A percentile compares a stretch with the other conserved stretches of the same genome.
phyloP scores from a whole-genome alignment of 108 stramenopile species.

The Fragilaria crotonensis region DNA sequence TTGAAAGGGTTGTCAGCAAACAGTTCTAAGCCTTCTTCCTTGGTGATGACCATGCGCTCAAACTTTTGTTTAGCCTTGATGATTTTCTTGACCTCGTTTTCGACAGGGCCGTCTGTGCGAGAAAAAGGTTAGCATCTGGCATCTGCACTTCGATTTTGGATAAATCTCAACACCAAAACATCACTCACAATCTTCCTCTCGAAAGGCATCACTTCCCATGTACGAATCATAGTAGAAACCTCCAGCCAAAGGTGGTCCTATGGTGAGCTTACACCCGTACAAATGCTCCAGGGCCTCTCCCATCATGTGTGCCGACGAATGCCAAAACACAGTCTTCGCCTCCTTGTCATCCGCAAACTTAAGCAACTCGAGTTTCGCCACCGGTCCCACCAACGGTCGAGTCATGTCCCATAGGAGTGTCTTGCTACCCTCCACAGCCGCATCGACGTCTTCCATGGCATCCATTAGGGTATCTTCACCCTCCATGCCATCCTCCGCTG shows the following conservation, averaged over 20 bases:
- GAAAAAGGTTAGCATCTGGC: too few species aligned
- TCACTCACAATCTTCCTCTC: constrained; percentile 90
- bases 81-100: constrained; percentile 78
- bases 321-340: constrained; percentile 97
- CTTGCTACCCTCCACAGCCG: constrained; percentile 33
- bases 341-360: constrained; percentile 88
- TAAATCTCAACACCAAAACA: too few species aligned
- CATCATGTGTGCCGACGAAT: constrained; percentile 95
- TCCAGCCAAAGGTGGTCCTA: constrained; percentile 92
- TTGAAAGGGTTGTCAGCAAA: constrained; percentile 99
- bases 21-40: constrained; percentile 94
- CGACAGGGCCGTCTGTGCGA: constrained; percentile 67
- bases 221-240: constrained; percentile 99
- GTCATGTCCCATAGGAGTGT: constrained; percentile 94
- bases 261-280: constrained; percentile 91
- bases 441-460: constrained; percentile 73
- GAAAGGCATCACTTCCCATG: constrained; percentile 87
- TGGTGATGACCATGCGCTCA: constrained; percentile 96
- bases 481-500: constrained; percentile 78
- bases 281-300: constrained; percentile 95
- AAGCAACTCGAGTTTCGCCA: constrained; percentile 80
- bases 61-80: constrained; percentile 95
- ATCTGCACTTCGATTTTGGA: too few species aligned
- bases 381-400: constrained; percentile 87
- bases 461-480: constrained; percentile 61